phyloP scores from a whole-genome alignment of 768 basidiomycete species.

The Termitomyces sp. region DNA sequence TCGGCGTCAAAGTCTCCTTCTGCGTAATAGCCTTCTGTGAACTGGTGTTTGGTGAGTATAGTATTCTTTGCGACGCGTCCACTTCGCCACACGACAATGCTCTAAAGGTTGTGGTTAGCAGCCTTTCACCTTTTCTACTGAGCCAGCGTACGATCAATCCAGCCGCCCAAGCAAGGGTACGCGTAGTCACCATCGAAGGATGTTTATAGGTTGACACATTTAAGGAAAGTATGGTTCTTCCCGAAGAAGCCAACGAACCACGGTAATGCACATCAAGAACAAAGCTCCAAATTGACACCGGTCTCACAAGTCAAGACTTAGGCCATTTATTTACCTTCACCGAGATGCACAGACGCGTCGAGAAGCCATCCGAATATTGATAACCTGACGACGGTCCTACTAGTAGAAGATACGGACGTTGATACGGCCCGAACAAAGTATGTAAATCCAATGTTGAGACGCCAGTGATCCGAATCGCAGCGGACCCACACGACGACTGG shows the following conservation, averaged over 20 bases:
- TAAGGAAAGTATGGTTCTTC: neutral
- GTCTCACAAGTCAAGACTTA: no score
- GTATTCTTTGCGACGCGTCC: conserved; percentile 37
- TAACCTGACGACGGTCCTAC: no score
- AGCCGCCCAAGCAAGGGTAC: conserved; percentile 16
- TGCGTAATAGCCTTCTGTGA: conserved; percentile 50
- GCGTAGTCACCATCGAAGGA: conserved; percentile 15
- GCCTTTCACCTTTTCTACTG: neutral
- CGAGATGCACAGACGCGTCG: no score
- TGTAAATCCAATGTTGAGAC: no score
- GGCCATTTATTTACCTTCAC: no score
- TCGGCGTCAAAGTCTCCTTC: conserved; percentile 45
- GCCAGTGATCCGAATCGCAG: no score
- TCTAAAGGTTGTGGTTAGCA: conserved; percentile 26
- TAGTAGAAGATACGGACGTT: no score
- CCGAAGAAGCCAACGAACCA: neutral
- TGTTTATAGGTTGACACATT: neutral
- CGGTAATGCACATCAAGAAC: neutral
- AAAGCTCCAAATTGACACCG: neutral
- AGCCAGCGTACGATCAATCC: conserved; percentile 16
- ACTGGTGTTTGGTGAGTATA: conserved; percentile 38
- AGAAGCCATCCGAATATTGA: no score
- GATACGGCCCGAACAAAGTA: no score
- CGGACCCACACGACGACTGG: no score
- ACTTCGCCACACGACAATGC: conserved; percentile 41